Evolutionary conservation across 2,329 filamentous ascomycete genomes (phyloP).

Genomic region (Aspergillus puulaauensis): DNA sequence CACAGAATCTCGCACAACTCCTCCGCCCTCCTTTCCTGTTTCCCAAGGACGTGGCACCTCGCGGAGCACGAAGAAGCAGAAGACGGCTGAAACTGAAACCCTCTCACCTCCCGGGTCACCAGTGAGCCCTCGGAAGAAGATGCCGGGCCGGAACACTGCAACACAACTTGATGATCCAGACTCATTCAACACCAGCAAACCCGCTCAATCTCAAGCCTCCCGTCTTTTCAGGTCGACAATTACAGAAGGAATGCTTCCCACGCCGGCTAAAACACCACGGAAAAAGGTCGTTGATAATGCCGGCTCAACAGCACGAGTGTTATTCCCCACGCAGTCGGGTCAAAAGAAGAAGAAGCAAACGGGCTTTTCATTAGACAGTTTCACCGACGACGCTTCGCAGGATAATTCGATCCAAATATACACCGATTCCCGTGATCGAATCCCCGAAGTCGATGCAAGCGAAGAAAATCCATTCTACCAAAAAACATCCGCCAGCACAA

Average conservation of each 20-base stretch:
- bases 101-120: slow-evolving; percentile 31
- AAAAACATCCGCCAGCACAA: slow-evolving; percentile 32
- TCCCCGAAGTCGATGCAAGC: slow-evolving; percentile 53
- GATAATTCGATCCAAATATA: slow-evolving; percentile 54
- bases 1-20: slow-evolving; percentile 27
- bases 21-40: slow-evolving; percentile 30
- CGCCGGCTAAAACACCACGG: slow-evolving; percentile 61
- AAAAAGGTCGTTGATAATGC: slow-evolving; percentile 52
- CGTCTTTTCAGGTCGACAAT: slow-evolving; percentile 28
- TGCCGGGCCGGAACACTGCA: slow-evolving; percentile 15
- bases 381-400: slow-evolving; percentile 32
- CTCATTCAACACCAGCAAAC: slow-evolving; percentile 24
- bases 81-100: slow-evolving; percentile 20
- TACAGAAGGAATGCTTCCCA: slow-evolving; percentile 54
- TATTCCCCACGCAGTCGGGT: slow-evolving; percentile 50
- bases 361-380: slow-evolving; percentile 47
- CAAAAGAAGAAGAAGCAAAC: slow-evolving; percentile 47
- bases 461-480: slow-evolving; percentile 58
- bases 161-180: slow-evolving; percentile 21
- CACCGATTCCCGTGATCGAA: slow-evolving; percentile 63
- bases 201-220: slow-evolving; percentile 23
- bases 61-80: slow-evolving; percentile 23
- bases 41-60: slow-evolving; percentile 19
- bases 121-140: slow-evolving; percentile 28
- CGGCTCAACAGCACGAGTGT: slow-evolving; percentile 51